Conservation (phyloP, 163 green algal species). For the Volvox carteri region DNA sequence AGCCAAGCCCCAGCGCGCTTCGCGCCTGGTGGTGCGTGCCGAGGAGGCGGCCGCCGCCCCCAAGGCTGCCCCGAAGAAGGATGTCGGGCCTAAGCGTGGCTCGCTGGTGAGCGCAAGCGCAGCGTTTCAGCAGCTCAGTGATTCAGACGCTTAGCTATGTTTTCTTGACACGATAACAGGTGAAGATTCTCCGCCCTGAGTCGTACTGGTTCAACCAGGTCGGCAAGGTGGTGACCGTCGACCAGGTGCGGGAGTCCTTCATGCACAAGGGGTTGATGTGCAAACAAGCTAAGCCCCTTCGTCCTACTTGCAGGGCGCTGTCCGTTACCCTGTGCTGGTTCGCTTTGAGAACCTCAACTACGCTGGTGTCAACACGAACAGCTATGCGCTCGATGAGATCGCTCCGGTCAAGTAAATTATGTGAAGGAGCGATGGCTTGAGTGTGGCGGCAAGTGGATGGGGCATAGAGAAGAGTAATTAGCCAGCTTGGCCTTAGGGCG, state of each 20-base stretch:
- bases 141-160: slow-evolving; percentile 8
- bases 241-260: slow-evolving; percentile 88
- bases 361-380: slow-evolving; percentile 97
- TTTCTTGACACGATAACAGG: slow-evolving; percentile 68
- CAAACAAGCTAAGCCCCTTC: no score
- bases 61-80: slow-evolving; percentile 77
- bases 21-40: slow-evolving; percentile 76
- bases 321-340: slow-evolving; percentile 98
- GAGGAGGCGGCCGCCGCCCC: slow-evolving; percentile 67
- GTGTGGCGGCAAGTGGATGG: not conserved
- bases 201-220: slow-evolving; percentile 98
- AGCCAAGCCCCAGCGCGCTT: slow-evolving; percentile 69
- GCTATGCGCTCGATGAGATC: slow-evolving; percentile 98
- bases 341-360: slow-evolving; percentile 99
- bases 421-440: not conserved
- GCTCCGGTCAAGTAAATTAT: slow-evolving; percentile 59
- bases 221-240: slow-evolving; percentile 98
- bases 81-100: slow-evolving; percentile 89
- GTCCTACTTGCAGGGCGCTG: slow-evolving; percentile 92
- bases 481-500: slow-evolving; percentile 28
- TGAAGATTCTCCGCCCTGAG: slow-evolving; percentile 96
- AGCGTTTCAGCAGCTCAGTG: not conserved
- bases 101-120: slow-evolving; percentile 68
- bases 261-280: no score
- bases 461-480: slow-evolving; percentile 43